Base-by-base conservation (phyloP, 2,329 filamentous ascomycete species). In the Ophiostoma piceae region DNA sequence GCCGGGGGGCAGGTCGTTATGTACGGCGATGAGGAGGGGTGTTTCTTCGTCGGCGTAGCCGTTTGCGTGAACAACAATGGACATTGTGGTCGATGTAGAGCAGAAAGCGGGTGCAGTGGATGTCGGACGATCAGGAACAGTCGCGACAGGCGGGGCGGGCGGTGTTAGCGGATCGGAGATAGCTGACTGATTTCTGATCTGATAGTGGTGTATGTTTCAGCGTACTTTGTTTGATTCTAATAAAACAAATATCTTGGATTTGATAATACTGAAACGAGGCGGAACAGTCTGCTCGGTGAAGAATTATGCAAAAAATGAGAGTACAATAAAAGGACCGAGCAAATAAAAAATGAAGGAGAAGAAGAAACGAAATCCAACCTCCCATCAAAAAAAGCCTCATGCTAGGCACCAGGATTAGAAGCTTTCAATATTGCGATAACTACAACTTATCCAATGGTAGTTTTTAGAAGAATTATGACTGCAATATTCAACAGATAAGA, bases 21-120 rank as follows among this genome's bases (percentile, higher is more conserved):
- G 72, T 57, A 71, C 68, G 19, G 73, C 35, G 16, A 73, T 66
- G 2, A 74, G 68, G 6, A 74, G 72, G 1, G 73, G 73, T 7
- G 72, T 69, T 68, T 73, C 72, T 67, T 73, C 71, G 71, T 72
- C 71, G 47, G 39, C n/a, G 67, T 66, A 26, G 37, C 14, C 54
- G 69, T 68, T 66, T 26, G 70, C 39, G 22, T 66, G 73, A 43
- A 72, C 67, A 26, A 70, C 66, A 57, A 39, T 41, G 41, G 72
- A 70, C 72, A 73, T 74, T 37, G 11, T 54, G 67, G 19, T 47
- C 29, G 65, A 67, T 12, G n/a, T 47, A 22, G n/a, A 32, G 35
- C 37, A 35, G 43, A 8, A 11, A 22, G 68, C 1, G 12, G n/a
- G 54, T 67, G 65, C 22, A 16, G 41, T 29, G 22, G 26, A 32